Percentiles rank a stretch among this genome's conserved stretches.
These are phyloP conservation scores for Agaricus blazei DNA, from an alignment of 768 basidiomycete genomes.

Conservation along the genomic window DNA sequence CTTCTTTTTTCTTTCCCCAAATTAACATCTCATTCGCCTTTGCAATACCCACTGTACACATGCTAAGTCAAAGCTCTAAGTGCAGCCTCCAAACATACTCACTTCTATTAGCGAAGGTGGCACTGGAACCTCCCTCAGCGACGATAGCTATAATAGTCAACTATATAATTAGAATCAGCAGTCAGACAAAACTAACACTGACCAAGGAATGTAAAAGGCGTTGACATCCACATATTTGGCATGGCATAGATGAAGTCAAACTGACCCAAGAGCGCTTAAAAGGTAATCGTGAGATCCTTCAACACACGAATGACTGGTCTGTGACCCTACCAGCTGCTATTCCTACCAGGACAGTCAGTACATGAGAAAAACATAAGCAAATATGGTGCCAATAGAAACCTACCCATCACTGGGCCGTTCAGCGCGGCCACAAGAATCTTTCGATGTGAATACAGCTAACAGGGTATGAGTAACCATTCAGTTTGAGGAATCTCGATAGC, in stretches of 20 bases:
- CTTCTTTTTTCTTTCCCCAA: conserved; percentile 61
- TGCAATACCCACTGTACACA: conserved; percentile 52
- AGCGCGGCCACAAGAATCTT: conserved; percentile 69
- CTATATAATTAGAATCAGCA: neutral
- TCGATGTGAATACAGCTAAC: conserved; percentile 59
- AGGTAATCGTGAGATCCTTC: neutral
- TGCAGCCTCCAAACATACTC: conserved; percentile 14
- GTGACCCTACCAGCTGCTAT: conserved; percentile 52
- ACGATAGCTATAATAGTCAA: conserved; percentile 43
- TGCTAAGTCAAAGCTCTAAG: conserved; percentile 1
- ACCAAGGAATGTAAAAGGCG: conserved; percentile 69
- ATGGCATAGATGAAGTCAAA: conserved; percentile 73
- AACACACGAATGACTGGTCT: neutral
- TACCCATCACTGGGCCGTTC: conserved; percentile 76
- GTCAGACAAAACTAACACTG: conserved; percentile 3
- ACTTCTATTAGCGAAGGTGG: conserved; percentile 65
- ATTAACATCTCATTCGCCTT: conserved; percentile 70
- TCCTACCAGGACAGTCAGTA: conserved; percentile 31
- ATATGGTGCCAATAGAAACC: conserved; percentile 6
- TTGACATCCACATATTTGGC: conserved; percentile 54
- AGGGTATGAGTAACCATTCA: neutral
- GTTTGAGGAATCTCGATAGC: neutral
- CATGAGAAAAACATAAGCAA: neutral
- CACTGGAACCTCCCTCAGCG: conserved; percentile 66
- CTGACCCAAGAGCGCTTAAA: conserved; percentile 57